These are phyloP conservation scores for Acmispon strigosus DNA, from an alignment of 306 rosid genomes.

Conservation along the genomic window DNA sequence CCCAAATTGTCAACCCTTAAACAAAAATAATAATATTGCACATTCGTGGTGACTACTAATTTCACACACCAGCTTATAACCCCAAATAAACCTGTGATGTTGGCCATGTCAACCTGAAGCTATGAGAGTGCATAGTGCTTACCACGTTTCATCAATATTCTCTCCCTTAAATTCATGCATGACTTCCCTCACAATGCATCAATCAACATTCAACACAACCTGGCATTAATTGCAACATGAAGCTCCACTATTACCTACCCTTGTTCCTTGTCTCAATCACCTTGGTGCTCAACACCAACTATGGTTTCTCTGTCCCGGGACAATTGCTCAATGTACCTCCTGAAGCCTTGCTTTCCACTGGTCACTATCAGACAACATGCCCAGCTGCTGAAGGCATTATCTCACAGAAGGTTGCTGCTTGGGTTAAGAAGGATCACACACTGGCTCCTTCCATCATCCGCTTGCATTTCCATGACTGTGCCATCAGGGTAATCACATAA, in stretches of 20 bases:
- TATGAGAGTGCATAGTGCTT: slow-evolving; percentile 22
- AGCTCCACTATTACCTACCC: slow-evolving; percentile 13
- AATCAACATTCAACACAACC: background rate
- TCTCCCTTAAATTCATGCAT: slow-evolving; percentile 23
- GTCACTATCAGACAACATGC: slow-evolving; percentile 46
- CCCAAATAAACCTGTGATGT: slow-evolving; percentile 26
- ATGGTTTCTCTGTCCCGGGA: no score
- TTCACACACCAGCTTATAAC: no score
- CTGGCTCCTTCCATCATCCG: slow-evolving; percentile 71
- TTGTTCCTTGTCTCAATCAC: slow-evolving; percentile 26
- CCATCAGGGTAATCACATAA: slow-evolving; percentile 48
- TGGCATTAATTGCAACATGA: slow-evolving; percentile 28
- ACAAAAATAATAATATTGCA: no score
- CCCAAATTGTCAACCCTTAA: no score
- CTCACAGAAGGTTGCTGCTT: slow-evolving; percentile 45
- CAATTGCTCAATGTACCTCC: background rate
- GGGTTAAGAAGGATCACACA: slow-evolving; percentile 59
- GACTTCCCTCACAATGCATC: slow-evolving; percentile 12
- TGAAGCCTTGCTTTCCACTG: slow-evolving; percentile 38
- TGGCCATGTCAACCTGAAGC: slow-evolving; percentile 12
- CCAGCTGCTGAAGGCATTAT: slow-evolving; percentile 70
- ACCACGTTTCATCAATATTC: slow-evolving; percentile 36
- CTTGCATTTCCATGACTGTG: slow-evolving; percentile 81
- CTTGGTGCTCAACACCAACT: slow-evolving; percentile 19
- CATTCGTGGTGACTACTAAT: no score